Evolutionary conservation across 495 filamentous ascomycete species (phyloP).

Genomic region (Parachaetomium inaequale): DNA sequence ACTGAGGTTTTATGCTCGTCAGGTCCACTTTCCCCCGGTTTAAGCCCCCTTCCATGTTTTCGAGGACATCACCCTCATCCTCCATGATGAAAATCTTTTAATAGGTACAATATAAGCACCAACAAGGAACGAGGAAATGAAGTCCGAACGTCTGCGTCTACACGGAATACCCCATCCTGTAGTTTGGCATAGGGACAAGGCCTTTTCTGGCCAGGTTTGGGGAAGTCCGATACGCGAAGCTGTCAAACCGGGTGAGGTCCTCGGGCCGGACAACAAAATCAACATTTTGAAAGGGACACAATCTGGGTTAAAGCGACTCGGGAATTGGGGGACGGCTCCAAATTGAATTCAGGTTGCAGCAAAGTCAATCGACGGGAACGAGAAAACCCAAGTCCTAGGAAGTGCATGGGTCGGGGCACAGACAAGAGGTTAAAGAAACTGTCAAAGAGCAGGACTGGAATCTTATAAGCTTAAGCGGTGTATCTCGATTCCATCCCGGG

Average conservation of each 20-base stretch:
- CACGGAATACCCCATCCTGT: background rate
- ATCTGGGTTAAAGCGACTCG: slow-evolving; percentile 33
- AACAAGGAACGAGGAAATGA: background rate
- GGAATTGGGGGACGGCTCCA: background rate
- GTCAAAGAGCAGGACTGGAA: too few species aligned
- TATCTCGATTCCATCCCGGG: background rate
- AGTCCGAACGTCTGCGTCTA: background rate
- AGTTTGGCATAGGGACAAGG: background rate
- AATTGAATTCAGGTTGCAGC: background rate
- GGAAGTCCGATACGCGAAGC: slow-evolving; percentile 26
- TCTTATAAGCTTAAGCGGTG: too few species aligned
- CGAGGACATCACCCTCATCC: background rate
- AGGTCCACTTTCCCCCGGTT: background rate
- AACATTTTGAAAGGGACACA: background rate
- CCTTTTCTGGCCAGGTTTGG: slow-evolving; percentile 10
- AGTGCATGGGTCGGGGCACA: too few species aligned
- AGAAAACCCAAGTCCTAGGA: background rate
- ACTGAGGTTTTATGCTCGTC: background rate
- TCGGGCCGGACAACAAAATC: background rate
- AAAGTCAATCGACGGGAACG: background rate
- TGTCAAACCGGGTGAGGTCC: background rate
- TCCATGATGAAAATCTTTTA: background rate
- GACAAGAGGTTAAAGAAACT: too few species aligned
- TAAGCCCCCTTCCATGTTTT: background rate
- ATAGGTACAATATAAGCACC: background rate